These are phyloP conservation scores for Melaleuca alternifolia DNA, from an alignment of 345 rosid species.

Conservation along the genomic window DNA sequence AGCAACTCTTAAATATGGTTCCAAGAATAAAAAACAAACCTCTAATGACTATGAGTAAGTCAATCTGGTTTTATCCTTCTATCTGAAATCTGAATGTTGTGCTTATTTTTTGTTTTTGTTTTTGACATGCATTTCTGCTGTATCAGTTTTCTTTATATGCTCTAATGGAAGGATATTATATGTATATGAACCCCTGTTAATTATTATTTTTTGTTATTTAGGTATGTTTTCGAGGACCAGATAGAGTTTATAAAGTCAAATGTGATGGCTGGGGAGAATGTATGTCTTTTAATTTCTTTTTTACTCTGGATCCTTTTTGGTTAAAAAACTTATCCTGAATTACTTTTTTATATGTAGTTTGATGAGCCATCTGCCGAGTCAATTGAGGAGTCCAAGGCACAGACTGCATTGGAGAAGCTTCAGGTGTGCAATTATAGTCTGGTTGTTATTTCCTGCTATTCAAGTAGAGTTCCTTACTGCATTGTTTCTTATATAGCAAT, in stretches of 20 bases:
- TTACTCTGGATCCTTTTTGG: neutral
- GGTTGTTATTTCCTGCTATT: neutral
- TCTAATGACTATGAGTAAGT: conserved; percentile 79
- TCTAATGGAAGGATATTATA: neutral
- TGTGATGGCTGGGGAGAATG: conserved; percentile 82
- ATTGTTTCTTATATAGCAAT: too few relatives aligned
- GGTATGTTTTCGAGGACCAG: conserved; percentile 95
- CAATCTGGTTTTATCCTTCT: neutral
- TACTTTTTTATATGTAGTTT: conserved; percentile 28
- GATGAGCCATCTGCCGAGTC: conserved; percentile 32
- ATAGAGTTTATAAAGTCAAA: conserved; percentile 80
- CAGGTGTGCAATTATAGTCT: conserved; percentile 32
- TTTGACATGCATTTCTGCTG: neutral
- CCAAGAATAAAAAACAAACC: conserved; percentile 59
- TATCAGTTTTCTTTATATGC: neutral
- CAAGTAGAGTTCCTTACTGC: neutral
- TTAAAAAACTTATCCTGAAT: neutral
- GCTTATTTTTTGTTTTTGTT: neutral
- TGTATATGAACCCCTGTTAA: neutral
- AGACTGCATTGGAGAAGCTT: conserved; percentile 72
- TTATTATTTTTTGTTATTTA: conserved; percentile 3
- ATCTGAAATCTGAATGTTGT: neutral
- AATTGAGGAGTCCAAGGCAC: conserved; percentile 30
- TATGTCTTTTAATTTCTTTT: conserved; percentile 14
- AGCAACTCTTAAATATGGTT: conserved; percentile 70